A percentile compares a stretch with the other conserved stretches of the same genome.
These are phyloP conservation scores for Orbilia quercus DNA, from an alignment of 2,329 filamentous ascomycete genomes.

Conservation along the genomic window DNA sequence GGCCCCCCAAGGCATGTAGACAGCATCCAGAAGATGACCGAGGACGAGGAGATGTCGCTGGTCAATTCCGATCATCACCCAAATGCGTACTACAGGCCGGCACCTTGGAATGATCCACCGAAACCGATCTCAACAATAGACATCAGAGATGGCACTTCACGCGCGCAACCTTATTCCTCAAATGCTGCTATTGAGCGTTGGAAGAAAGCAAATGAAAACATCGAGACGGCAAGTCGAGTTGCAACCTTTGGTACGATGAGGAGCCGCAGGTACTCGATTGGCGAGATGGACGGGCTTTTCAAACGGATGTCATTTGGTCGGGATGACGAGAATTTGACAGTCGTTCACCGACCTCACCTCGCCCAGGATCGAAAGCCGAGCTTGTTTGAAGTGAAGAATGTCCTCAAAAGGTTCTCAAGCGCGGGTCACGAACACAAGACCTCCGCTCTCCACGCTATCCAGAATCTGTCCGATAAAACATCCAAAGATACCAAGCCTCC, in stretches of 20 bases:
- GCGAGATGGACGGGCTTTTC: conserved; percentile 60
- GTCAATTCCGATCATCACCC: conserved; percentile 61
- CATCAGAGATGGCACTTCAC: conserved; percentile 61
- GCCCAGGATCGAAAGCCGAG: conserved; percentile 49
- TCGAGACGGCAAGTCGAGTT: conserved; percentile 64
- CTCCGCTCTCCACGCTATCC: conserved; percentile 45
- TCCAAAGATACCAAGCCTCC: conserved; percentile 48
- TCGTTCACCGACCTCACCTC: conserved; percentile 31
- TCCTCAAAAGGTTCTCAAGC: conserved; percentile 53
- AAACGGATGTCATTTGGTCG: conserved; percentile 59
- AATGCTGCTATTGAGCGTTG: conserved; percentile 67
- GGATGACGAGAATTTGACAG: conserved; percentile 57
- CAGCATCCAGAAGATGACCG: conserved; percentile 58
- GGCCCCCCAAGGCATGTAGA: conserved; percentile 43
- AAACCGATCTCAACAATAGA: conserved; percentile 64
- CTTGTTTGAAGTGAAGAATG: conserved; percentile 54
- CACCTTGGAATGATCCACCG: conserved; percentile 59
- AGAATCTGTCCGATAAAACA: conserved; percentile 45
- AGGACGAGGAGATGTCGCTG: conserved; percentile 57
- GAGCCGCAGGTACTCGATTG: conserved; percentile 56
- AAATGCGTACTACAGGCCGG: conserved; percentile 59
- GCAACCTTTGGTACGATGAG: conserved; percentile 60
- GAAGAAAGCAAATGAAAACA: conserved; percentile 64
- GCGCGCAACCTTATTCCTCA: conserved; percentile 66
- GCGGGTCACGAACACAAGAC: conserved; percentile 51